Conservation (phyloP, 192 early-diverging fungal species). For the Backusella mclennaniae region DNA sequence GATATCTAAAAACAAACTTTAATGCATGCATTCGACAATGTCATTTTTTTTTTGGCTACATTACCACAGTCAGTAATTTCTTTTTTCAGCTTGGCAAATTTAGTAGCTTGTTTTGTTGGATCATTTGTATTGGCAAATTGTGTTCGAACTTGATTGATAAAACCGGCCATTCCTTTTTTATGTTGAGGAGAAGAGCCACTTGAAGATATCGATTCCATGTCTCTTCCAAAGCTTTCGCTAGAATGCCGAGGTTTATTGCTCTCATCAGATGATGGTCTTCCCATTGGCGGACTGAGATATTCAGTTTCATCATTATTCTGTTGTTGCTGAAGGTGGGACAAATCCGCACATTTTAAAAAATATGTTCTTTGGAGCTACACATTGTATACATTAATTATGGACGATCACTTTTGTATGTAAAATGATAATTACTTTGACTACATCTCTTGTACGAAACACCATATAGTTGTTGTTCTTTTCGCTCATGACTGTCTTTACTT, state of each 20-base stretch:
- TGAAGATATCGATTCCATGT: slow-evolving; percentile 8
- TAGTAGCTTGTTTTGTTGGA: slow-evolving; percentile 24
- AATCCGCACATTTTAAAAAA: slow-evolving; percentile 16
- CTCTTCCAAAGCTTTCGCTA: slow-evolving; percentile 12
- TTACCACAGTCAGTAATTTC: slow-evolving; percentile 31
- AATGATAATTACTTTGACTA: slow-evolving; percentile 8
- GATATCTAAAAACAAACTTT: slow-evolving; percentile 3
- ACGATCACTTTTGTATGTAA: neutral
- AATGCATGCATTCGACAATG: neutral
- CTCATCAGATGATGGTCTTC: slow-evolving; percentile 11
- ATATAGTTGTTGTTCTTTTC: slow-evolving; percentile 11
- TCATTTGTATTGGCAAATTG: slow-evolving; percentile 16
- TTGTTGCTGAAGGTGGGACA: neutral
- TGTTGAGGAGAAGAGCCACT: neutral
- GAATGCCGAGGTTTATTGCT: slow-evolving; percentile 1
- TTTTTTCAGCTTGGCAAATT: slow-evolving; percentile 29
- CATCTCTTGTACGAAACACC: neutral
- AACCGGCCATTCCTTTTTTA: slow-evolving; percentile 25
- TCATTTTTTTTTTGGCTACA: neutral
- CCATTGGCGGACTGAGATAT: neutral
- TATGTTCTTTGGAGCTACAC: slow-evolving; percentile 16
- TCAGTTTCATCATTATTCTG: neutral
- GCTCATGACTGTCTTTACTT: slow-evolving; percentile 11
- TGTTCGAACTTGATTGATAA: slow-evolving; percentile 23
- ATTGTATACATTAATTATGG: neutral